These are phyloP conservation scores for Lichtheimia corymbifera DNA, from an alignment of 371 early-diverging fungal species.

Conservation along the genomic window DNA sequence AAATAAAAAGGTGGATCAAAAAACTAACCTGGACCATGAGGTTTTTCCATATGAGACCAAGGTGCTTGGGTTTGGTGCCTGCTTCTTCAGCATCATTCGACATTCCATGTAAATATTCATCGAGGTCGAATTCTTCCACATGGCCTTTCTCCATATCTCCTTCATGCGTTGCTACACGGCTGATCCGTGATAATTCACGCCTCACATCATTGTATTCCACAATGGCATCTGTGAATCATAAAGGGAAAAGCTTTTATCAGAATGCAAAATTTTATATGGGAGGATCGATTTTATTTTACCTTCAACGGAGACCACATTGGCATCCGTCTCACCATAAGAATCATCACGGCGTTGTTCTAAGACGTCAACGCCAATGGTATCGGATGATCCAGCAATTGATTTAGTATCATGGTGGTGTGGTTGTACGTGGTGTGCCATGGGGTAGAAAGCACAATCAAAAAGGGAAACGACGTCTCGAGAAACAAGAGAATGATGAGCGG, in stretches of 20 bases:
- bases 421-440: too few relatives aligned
- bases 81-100: slow-evolving; percentile 6
- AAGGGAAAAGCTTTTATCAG: slow-evolving; percentile 40
- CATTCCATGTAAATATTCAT: slow-evolving; percentile 18
- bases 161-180: slow-evolving; percentile 1
- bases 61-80: slow-evolving; percentile 27
- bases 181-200: slow-evolving; percentile 14
- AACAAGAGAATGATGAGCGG: too few relatives aligned
- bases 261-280: slow-evolving; percentile 60
- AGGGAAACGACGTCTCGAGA: too few relatives aligned
- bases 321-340: slow-evolving; percentile 16
- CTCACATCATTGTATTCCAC: slow-evolving; percentile 17
- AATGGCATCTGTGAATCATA: slow-evolving; percentile 10
- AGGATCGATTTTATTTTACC: slow-evolving; percentile 20
- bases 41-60: slow-evolving; percentile 40
- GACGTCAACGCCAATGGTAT: background rate
- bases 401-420: background rate
- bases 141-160: slow-evolving; percentile 14
- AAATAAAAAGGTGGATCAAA: background rate
- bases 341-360: slow-evolving; percentile 6
- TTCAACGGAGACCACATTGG: slow-evolving; percentile 17
- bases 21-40: slow-evolving; percentile 29
- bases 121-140: slow-evolving; percentile 18
- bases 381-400: background rate
- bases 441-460: too few relatives aligned